Percentiles rank a stretch among this genome's conserved stretches.
Conservation (phyloP, 208 protist species). For the Leishmania tarentolae region DNA sequence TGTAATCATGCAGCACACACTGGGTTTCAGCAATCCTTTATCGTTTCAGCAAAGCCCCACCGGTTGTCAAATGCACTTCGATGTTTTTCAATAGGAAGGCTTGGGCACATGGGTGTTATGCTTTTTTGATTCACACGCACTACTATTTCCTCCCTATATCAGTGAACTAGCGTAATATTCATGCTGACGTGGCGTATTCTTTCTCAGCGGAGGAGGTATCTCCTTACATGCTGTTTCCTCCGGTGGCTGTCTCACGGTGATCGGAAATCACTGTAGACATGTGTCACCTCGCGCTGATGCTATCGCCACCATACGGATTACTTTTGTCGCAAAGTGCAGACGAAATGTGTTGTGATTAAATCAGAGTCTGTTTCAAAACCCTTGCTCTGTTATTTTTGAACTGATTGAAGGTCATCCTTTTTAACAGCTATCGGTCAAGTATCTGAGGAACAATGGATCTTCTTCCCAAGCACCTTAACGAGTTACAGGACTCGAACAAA, state of each 20-base stretch:
- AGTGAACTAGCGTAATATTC: neutral
- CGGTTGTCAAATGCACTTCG: neutral
- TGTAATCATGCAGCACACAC: neutral
- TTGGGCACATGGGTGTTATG: neutral
- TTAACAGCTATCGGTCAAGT: neutral
- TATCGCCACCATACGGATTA: neutral
- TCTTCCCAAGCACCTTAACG: slow-evolving; percentile 76
- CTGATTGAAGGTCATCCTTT: neutral
- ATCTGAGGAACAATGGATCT: slow-evolving; percentile 54
- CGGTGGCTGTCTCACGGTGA: neutral
- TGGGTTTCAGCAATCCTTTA: neutral
- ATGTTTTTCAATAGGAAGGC: neutral
- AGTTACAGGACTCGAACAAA: slow-evolving; percentile 69
- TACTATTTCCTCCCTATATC: neutral
- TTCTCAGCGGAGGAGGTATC: slow-evolving; percentile 1
- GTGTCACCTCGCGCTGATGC: neutral
- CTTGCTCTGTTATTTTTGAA: neutral
- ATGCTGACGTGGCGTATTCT: neutral
- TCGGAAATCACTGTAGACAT: neutral
- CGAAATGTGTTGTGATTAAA: neutral
- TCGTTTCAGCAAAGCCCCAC: neutral
- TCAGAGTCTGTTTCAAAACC: neutral
- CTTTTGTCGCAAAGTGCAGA: neutral
- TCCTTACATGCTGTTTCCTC: neutral
- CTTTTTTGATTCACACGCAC: neutral